Evolutionary conservation across 306 rosid genomes (phyloP), one percentile per base, ranked within the genome.

Genomic region (Pterocarpus macrocarpus): DNA sequence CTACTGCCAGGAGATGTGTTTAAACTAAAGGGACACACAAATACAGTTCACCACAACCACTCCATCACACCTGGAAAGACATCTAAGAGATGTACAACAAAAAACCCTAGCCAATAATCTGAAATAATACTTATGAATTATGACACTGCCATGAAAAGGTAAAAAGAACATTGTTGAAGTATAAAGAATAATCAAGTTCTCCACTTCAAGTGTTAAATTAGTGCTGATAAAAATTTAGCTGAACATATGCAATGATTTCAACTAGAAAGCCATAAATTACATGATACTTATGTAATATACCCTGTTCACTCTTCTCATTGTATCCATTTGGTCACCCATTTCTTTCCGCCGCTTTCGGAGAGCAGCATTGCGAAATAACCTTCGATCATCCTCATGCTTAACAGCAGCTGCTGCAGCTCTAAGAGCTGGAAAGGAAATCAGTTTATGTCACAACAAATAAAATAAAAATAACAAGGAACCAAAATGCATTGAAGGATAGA

Each of bases 341-440:
- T 93, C 97, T 89, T 95, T 93, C 79, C 97, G 88, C 62, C 98
- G 96, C 92, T 93, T 95, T 73, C 98, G 92, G 50, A 93, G 89
- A 72, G 95, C 88, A 64, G 98, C 92, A 80, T 95, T 93, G 70
- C 93, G 97, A 85, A 95, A 95, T 77, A 95, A 88, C 89, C 99
- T 88, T 74, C 94, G 85, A 52, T 93, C 95, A 86, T 95, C 99
- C 89, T 90, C 97, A 68, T 87, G 89, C 84, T 93, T 95, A 75
- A 95, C 90, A 64, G 99, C 98, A 72, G 90, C 90, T 73, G 99
- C 99, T 28, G 98, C 99, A 73, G 98, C 97, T 89, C 99, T 88
- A 30, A 95, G 91, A 82, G 96, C 99, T 95, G 89, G 56, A 72
- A 63, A 73, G 85, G 75, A 82, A 87, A 87, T 57, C 64, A 81